A percentile compares a stretch with the other conserved stretches of the same genome.
These are phyloP conservation scores for Metarhizium rileyi DNA, from an alignment of 2,329 filamentous ascomycete genomes.

Conservation along the genomic window DNA sequence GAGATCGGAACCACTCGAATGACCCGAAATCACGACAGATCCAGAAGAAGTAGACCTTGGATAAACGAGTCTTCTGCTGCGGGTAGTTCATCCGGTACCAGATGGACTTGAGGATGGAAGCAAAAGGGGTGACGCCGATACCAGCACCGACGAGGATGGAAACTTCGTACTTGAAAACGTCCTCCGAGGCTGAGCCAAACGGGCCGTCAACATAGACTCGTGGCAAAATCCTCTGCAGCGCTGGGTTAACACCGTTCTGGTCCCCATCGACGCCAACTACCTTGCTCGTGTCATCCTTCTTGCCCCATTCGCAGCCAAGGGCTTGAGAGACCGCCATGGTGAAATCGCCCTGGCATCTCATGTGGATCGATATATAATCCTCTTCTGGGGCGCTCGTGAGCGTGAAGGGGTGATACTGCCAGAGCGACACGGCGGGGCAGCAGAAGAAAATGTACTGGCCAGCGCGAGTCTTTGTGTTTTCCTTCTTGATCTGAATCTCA, in stretches of 20 bases:
- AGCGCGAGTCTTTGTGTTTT: constrained; percentile 69
- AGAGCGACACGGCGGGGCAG: constrained; percentile 76
- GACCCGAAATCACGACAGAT: constrained; percentile 80
- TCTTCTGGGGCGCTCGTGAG: constrained; percentile 81
- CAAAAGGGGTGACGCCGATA: constrained; percentile 80
- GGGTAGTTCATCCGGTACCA: constrained; percentile 92
- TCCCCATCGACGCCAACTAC: constrained; percentile 59
- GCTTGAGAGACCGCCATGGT: constrained; percentile 59
- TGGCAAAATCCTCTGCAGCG: constrained; percentile 63
- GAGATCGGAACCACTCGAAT: constrained; percentile 82
- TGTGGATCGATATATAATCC: constrained; percentile 81
- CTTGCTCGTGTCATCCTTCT: constrained; percentile 43
- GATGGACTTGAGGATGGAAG: constrained; percentile 80
- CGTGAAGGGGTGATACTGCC: constrained; percentile 85
- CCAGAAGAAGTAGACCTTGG: constrained; percentile 92
- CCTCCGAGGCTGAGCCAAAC: constrained; percentile 77
- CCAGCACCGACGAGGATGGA: constrained; percentile 71
- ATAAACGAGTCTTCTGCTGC: constrained; percentile 65
- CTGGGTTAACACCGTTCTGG: constrained; percentile 53
- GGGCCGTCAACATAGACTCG: constrained; percentile 77
- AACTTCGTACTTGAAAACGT: constrained; percentile 83
- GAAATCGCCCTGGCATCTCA: constrained; percentile 76
- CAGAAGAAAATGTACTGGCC: constrained; percentile 87
- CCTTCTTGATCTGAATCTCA: constrained; percentile 89
- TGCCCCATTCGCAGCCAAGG: constrained; percentile 66